A percentile compares a stretch with the other conserved stretches of the same genome.
phyloP scores from a whole-genome alignment of 805 yeast species.

The Spathaspora girioi region DNA sequence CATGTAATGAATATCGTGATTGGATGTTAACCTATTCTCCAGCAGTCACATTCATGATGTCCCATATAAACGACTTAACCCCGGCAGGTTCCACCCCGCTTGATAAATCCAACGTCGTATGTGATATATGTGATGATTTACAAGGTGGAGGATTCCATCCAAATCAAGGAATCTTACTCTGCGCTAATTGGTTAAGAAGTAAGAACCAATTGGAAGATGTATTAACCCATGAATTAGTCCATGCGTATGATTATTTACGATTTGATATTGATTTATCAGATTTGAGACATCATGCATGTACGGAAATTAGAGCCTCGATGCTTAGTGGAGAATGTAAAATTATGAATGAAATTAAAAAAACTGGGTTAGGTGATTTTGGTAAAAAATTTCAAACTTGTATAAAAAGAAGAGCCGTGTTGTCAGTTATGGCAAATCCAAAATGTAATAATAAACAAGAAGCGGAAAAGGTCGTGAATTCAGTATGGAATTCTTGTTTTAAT shows the following conservation, averaged over 20 bases:
- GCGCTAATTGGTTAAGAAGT: conserved; percentile 75
- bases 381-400: conserved; percentile 92
- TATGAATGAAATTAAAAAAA: conserved; percentile 71
- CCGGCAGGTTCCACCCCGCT: conserved; percentile 37
- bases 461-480: conserved; percentile 72
- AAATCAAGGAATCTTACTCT: conserved; percentile 76
- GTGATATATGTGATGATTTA: conserved; percentile 81
- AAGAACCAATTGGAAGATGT: conserved; percentile 88
- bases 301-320: conserved; percentile 91
- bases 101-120: conserved; percentile 52
- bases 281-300: conserved; percentile 91
- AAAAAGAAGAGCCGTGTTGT: conserved; percentile 78
- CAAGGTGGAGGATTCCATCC: conserved; percentile 93
- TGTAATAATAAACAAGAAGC: conserved; percentile 77
- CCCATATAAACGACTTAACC: conserved; percentile 67
- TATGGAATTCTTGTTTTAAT: conserved; percentile 88
- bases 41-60: conserved; percentile 79
- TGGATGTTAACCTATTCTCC: conserved; percentile 84
- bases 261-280: conserved; percentile 85
- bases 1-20: conserved; percentile 71
- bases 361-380: conserved; percentile 51
- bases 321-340: conserved; percentile 94
- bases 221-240: conserved; percentile 87
- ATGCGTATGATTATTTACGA: conserved; percentile 86
- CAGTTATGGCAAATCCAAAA: conserved; percentile 82